These are phyloP conservation scores for Linum lewisii DNA, from an alignment of 345 rosid genomes.

Conservation along the genomic window DNA sequence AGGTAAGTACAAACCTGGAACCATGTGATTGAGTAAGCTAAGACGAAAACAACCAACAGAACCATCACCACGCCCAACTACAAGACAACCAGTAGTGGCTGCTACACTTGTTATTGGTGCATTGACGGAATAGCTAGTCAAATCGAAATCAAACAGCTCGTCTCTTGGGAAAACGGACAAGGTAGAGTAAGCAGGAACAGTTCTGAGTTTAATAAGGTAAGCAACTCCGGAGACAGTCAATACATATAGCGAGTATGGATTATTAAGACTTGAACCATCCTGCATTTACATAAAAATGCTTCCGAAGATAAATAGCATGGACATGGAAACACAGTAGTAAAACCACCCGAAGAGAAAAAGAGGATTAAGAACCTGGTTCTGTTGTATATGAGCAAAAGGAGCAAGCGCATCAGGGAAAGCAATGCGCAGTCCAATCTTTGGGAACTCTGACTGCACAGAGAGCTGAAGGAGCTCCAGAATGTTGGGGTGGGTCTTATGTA, in stretches of 20 bases:
- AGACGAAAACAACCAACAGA: constrained; percentile 52
- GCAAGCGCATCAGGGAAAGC: constrained; percentile 48
- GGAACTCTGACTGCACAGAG: constrained; percentile 38
- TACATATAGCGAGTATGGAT: constrained; percentile 40
- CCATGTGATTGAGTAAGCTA: constrained; percentile 29
- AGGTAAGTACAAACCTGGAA: constrained; percentile 40
- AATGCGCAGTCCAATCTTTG: constrained; percentile 50
- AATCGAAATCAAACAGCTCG: constrained; percentile 39
- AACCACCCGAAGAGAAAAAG: not conserved
- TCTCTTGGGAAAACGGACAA: constrained; percentile 35
- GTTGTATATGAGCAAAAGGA: constrained; percentile 57
- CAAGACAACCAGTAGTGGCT: constrained; percentile 47
- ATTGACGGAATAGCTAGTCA: constrained; percentile 26
- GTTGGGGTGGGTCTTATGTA: constrained; percentile 35
- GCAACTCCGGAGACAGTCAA: constrained; percentile 60
- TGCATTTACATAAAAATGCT: constrained; percentile 25
- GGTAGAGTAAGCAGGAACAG: constrained; percentile 32
- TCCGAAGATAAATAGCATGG: not conserved
- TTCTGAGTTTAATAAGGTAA: constrained; percentile 42
- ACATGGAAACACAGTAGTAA: not conserved
- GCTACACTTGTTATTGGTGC: constrained; percentile 41
- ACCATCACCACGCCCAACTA: constrained; percentile 62
- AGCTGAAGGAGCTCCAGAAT: constrained; percentile 56
- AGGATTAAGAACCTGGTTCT: constrained; percentile 27
- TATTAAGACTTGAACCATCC: constrained; percentile 11